Conservation (phyloP, 2,329 filamentous ascomycete genomes). For the Clonostachys rhizophaga region DNA sequence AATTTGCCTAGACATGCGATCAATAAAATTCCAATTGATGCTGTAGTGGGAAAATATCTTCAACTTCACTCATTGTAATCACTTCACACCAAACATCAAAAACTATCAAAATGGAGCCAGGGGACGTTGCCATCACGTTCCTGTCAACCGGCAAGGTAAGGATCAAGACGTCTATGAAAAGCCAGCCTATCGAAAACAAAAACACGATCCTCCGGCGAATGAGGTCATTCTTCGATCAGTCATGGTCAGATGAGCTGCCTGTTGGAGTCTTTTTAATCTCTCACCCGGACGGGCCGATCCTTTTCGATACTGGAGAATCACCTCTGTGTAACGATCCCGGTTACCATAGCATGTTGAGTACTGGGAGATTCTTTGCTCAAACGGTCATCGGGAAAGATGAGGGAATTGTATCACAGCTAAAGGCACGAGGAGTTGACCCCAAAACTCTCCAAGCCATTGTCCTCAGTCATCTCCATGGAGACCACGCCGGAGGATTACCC, state of each 20-base stretch:
- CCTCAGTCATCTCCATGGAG: conserved; percentile 19
- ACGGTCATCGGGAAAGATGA: too few relatives aligned
- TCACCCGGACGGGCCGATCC: conserved; percentile 11
- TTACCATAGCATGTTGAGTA: conserved; percentile 2
- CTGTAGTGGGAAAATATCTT: too few relatives aligned
- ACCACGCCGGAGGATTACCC: conserved; percentile 16
- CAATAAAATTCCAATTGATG: too few relatives aligned
- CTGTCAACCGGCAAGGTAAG: conserved; percentile 12
- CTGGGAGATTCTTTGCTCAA: too few relatives aligned
- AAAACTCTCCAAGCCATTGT: conserved; percentile 16
- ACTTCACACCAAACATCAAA: too few relatives aligned
- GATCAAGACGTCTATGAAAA: conserved; percentile 7
- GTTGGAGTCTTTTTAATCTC: conserved; percentile 13
- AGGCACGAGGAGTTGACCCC: conserved; percentile 7
- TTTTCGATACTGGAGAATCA: conserved; percentile 14
- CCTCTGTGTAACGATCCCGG: conserved; percentile 10
- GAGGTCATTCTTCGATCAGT: conserved; percentile 9
- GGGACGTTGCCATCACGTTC: conserved; percentile 1
- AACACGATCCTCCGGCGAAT: conserved; percentile 10
- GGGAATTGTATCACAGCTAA: too few relatives aligned
- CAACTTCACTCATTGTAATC: too few relatives aligned
- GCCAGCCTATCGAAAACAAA: conserved; percentile 9
- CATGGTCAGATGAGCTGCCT: conserved; percentile 9
- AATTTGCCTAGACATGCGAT: too few relatives aligned
- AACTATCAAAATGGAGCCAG: too few relatives aligned